Evolutionary conservation across 2,329 filamentous ascomycete species (phyloP).

Genomic region (Claviceps purpurea): DNA sequence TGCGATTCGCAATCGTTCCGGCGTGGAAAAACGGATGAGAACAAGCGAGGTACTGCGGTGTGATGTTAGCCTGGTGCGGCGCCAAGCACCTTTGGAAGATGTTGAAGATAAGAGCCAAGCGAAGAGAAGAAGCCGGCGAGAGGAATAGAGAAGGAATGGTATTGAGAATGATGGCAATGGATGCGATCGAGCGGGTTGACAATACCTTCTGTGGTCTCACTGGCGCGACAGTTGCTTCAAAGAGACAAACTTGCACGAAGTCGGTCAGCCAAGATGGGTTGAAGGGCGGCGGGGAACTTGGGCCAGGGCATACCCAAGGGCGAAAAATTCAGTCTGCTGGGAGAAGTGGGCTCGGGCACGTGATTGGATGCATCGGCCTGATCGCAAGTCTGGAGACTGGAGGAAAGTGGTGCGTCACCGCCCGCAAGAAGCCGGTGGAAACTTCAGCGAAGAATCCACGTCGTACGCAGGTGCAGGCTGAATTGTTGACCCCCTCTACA

Average conservation of each 20-base stretch:
- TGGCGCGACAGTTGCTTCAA: slow-evolving; percentile 19
- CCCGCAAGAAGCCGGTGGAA: no score
- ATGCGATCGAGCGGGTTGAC: slow-evolving; percentile 7
- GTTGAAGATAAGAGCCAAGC: neutral
- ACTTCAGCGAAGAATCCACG: no score
- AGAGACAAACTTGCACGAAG: slow-evolving; percentile 21
- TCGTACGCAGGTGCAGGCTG: no score
- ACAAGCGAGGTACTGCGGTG: slow-evolving; percentile 31
- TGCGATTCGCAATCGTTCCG: slow-evolving; percentile 15
- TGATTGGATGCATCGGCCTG: slow-evolving; percentile 14
- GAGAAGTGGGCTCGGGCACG: slow-evolving; percentile 20
- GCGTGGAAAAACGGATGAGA: slow-evolving; percentile 25
- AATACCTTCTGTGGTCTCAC: slow-evolving; percentile 13
- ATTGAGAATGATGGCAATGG: slow-evolving; percentile 11
- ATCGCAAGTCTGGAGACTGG: neutral
- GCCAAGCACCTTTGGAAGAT: neutral
- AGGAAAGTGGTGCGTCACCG: no score
- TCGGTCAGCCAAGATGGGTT: slow-evolving; percentile 26
- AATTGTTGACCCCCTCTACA: no score
- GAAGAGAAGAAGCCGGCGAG: neutral
- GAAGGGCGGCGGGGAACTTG: slow-evolving; percentile 27
- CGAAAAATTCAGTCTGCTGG: slow-evolving; percentile 30
- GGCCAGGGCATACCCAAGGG: slow-evolving; percentile 21
- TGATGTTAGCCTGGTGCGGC: slow-evolving; percentile 19
- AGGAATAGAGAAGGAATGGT: neutral